phyloP scores from a whole-genome alignment of 2,329 filamentous ascomycete species.

The Fusarium xylarioides region DNA sequence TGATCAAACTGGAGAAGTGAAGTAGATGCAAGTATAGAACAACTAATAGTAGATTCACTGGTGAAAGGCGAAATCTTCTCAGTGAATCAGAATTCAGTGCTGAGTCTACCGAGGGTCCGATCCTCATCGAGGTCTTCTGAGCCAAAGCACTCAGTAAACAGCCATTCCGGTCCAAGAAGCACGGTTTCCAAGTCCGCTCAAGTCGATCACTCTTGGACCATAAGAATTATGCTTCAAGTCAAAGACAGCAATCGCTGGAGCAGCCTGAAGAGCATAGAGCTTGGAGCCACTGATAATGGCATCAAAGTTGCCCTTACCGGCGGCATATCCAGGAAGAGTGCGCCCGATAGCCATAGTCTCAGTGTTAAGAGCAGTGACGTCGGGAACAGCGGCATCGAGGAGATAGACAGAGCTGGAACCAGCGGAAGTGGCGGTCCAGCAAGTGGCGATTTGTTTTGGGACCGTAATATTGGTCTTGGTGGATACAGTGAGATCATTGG shows the following conservation, averaged over 20 bases:
- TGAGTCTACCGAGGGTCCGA: not conserved
- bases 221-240: not conserved
- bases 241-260: not conserved
- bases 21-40: not conserved
- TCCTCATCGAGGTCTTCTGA: not conserved
- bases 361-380: not conserved
- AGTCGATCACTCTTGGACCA: not conserved
- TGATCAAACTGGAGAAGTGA: rapidly evolving
- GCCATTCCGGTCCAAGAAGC: conserved; percentile 8
- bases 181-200: not conserved
- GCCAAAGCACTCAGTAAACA: not conserved
- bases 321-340: not conserved
- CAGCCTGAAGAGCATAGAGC: not conserved
- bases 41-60: rapidly evolving
- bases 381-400: not conserved
- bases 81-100: too few relatives aligned
- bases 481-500: not conserved
- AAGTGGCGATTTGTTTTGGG: not conserved
- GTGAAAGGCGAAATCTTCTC: rapidly evolving
- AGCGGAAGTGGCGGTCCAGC: not conserved
- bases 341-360: not conserved
- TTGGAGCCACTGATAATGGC: not conserved
- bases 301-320: conserved; percentile 3
- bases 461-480: not conserved
- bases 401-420: not conserved